Base-by-base conservation (phyloP, 345 rosid species). In the Turritis glabra region DNA sequence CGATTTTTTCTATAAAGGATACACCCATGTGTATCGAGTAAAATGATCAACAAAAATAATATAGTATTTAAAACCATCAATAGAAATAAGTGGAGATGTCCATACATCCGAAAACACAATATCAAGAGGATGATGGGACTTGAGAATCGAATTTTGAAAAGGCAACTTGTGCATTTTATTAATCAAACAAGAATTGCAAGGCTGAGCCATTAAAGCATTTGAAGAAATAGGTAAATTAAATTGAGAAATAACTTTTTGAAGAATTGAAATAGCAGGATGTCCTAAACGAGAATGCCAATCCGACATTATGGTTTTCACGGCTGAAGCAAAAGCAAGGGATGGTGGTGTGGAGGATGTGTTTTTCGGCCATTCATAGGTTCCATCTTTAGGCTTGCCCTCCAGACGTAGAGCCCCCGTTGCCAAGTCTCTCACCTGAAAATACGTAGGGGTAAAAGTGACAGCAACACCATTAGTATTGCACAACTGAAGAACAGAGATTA, bases 291-390 rank as follows among this genome's bases (percentile, higher is more conserved):
- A 41, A 32, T 32, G 37, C 37, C 37, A 32, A 32, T 32, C 37
- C 2, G 37, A 7, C 2, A 32, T 1, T 1, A 18, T 4, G 0
- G 46, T 1, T 6, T 41, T 41, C 1, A 14, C 2, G 18, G 0
- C n/a, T 1, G 46, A 41, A 0, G 46, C 46, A 41, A 41, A 14
- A 0, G 18, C 46, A 1, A 14, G 46, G 1, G 46, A 41, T 5
- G 7, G 18, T 41, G 17, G 18, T 4, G 0, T 0, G 0, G 7
- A 14, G 2, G 0, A 3, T 5, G n/a, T 4, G 7, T 10, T 1
- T 1, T 2, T 8, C 2, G 46, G 46, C 46, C 46, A 41, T 7
- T 14, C 7, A 6, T 41, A 41, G 0, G 46, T 41, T 1, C 46
- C 17, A 0, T 41, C 1, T 1, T 5, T 41, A 41, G 46, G 46